Percentiles rank a stretch among this genome's conserved stretches.
Conservation (phyloP, 169 alveolate genomes). For the Babesia divergens region DNA sequence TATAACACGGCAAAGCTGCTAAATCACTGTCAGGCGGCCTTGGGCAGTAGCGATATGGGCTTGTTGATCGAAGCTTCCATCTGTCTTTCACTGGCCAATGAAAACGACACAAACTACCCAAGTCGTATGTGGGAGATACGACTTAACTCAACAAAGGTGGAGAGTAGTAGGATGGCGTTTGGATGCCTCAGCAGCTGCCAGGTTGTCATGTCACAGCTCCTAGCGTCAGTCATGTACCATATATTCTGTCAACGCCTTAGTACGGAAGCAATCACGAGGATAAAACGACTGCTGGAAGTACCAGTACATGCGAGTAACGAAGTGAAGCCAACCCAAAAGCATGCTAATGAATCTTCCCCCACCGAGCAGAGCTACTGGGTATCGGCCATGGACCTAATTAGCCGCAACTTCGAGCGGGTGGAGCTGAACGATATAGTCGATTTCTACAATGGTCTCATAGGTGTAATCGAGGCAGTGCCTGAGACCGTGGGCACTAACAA, state of each 20-base stretch:
- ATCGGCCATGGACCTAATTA: not conserved
- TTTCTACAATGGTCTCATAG: not conserved
- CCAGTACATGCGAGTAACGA: not conserved
- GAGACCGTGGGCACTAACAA: not conserved
- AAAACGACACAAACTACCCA: not conserved
- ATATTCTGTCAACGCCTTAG: conserved; percentile 9
- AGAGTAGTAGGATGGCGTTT: not conserved
- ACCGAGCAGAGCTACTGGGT: not conserved
- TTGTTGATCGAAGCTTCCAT: conserved; percentile 31
- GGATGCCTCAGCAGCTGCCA: not conserved
- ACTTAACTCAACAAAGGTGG: not conserved
- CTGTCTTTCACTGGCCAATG: conserved; percentile 16
- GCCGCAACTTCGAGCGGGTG: conserved; percentile 9
- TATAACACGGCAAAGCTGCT: conserved; percentile 28
- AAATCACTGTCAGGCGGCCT: conserved; percentile 25
- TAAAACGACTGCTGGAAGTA: not conserved
- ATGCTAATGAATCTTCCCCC: too few species aligned
- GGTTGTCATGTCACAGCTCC: conserved; percentile 1
- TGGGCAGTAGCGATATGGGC: conserved; percentile 27
- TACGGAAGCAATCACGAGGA: not conserved
- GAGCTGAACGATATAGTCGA: conserved; percentile 8
- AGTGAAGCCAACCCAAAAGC: too few species aligned
- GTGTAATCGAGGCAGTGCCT: not conserved
- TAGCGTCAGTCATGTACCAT: conserved; percentile 7
- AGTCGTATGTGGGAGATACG: not conserved